These are phyloP conservation scores for Globisporangium barbulae DNA, from an alignment of 352 stramenopile species.

Conservation along the genomic window DNA sequence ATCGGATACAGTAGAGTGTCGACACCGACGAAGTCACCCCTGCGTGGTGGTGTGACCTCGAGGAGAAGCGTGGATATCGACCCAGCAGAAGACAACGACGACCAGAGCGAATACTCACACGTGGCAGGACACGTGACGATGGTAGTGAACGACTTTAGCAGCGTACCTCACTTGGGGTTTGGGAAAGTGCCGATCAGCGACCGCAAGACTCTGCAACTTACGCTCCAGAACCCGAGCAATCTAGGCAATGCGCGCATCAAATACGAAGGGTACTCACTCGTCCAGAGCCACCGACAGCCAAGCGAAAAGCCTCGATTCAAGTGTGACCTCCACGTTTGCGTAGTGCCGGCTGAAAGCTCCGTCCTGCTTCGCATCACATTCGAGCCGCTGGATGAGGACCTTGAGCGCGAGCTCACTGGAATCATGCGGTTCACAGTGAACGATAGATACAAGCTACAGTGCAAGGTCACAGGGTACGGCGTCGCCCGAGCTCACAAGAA, in stretches of 20 bases:
- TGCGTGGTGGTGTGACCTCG: background rate
- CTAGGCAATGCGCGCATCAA: constrained; percentile 58
- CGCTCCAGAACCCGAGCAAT: constrained; percentile 57
- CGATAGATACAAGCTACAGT: constrained; percentile 51
- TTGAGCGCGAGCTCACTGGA: constrained; percentile 34
- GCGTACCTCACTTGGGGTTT: constrained; percentile 44
- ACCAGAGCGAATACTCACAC: background rate
- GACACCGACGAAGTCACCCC: background rate
- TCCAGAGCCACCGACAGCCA: constrained; percentile 15
- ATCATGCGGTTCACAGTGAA: constrained; percentile 67
- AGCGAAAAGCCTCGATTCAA: constrained; percentile 46
- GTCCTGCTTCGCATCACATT: constrained; percentile 64
- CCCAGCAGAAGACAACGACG: background rate
- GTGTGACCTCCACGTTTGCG: constrained; percentile 69
- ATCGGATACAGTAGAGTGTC: background rate
- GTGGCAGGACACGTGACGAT: constrained; percentile 21
- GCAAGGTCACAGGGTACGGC: constrained; percentile 31
- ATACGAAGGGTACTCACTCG: constrained; percentile 59
- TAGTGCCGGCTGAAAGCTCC: constrained; percentile 52
- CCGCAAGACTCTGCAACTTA: constrained; percentile 45
- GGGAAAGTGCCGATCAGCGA: constrained; percentile 46
- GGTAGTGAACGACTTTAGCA: constrained; percentile 45
- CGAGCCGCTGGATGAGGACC: constrained; percentile 40
- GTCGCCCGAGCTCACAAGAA: constrained; percentile 22
- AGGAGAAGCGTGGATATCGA: background rate